Evolutionary conservation across 163 green algal genomes (phyloP).

Genomic region (Chlorella variabilis): DNA sequence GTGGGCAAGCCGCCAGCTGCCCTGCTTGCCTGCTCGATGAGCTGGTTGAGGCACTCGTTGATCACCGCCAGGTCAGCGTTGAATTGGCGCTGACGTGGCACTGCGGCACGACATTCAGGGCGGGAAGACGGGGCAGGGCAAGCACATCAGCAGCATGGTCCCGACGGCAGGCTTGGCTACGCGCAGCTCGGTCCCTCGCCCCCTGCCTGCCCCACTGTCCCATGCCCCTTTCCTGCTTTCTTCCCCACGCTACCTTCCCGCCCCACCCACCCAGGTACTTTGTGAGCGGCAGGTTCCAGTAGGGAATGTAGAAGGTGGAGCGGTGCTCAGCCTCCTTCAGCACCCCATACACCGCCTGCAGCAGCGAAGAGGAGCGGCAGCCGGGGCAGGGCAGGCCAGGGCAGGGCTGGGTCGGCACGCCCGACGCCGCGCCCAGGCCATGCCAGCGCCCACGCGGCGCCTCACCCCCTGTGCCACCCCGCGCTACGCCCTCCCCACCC

Average conservation of each 20-base stretch:
- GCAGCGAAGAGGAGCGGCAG: not conserved
- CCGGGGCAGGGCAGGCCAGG: no score
- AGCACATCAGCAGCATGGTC: conserved; percentile 39
- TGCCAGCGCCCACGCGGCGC: no score
- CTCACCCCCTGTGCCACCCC: no score
- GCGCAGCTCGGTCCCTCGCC: no score
- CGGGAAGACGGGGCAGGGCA: no score
- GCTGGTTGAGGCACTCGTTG: conserved; percentile 86
- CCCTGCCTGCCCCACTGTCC: no score
- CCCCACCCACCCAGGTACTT: conserved; percentile 45
- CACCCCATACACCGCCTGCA: conserved; percentile 94
- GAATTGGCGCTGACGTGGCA: conserved; percentile 92
- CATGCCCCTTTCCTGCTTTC: no score
- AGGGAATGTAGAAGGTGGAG: conserved; percentile 98
- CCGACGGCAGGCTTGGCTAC: not conserved
- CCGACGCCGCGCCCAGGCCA: no score
- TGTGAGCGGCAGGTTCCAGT: conserved; percentile 97
- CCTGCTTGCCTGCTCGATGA: conserved; percentile 77
- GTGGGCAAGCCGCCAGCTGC: no score
- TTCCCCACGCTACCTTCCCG: no score
- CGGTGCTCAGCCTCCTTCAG: conserved; percentile 98
- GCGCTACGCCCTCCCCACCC: no score
- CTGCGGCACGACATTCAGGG: conserved; percentile 37
- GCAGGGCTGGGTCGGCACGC: no score
- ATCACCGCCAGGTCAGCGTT: conserved; percentile 77